Percentiles rank a stretch among this genome's conserved stretches.
Conservation (phyloP, 768 basidiomycete species). For the Trametopsis cervina region DNA sequence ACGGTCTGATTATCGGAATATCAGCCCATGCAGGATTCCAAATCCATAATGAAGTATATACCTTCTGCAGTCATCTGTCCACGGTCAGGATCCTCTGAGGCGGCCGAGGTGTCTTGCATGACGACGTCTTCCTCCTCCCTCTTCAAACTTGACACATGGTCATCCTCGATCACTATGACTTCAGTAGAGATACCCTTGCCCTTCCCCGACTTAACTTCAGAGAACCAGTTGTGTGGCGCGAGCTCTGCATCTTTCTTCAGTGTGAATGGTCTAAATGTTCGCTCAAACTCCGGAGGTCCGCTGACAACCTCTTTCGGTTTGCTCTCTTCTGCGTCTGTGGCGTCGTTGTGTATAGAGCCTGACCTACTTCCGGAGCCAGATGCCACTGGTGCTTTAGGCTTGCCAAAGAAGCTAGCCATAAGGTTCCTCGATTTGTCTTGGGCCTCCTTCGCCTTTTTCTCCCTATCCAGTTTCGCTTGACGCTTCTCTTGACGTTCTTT, state of each 20-base stretch:
- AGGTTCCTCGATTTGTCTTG: conserved; percentile 68
- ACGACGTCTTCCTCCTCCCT: conserved; percentile 17
- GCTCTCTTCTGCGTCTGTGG: not conserved
- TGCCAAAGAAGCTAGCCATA: conserved; percentile 76
- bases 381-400: conserved; percentile 35
- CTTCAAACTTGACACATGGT: conserved; percentile 25
- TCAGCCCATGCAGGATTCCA: not conserved
- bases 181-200: conserved; percentile 27
- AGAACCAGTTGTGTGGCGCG: conserved; percentile 71
- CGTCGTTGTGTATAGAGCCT: conserved; percentile 18
- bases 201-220: conserved; percentile 21
- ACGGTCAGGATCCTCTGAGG: conserved; percentile 2
- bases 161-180: conserved; percentile 57
- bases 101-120: conserved; percentile 17
- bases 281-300: conserved; percentile 58
- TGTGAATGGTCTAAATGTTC: conserved; percentile 71
- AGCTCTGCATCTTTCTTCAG: conserved; percentile 68
- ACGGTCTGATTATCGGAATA: conserved; percentile 16
- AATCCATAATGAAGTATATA: conserved; percentile 15
- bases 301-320: not conserved
- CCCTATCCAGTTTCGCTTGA: conserved; percentile 60
- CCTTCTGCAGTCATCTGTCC: conserved; percentile 34
- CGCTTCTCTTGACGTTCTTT: conserved; percentile 65
- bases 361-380: conserved; percentile 19
- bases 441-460: conserved; percentile 63